Evolutionary conservation across 225 moss, liverwort and hornwort species (phyloP), one percentile per base, ranked within the genome.

Genomic region (Ulota crispa): DNA sequence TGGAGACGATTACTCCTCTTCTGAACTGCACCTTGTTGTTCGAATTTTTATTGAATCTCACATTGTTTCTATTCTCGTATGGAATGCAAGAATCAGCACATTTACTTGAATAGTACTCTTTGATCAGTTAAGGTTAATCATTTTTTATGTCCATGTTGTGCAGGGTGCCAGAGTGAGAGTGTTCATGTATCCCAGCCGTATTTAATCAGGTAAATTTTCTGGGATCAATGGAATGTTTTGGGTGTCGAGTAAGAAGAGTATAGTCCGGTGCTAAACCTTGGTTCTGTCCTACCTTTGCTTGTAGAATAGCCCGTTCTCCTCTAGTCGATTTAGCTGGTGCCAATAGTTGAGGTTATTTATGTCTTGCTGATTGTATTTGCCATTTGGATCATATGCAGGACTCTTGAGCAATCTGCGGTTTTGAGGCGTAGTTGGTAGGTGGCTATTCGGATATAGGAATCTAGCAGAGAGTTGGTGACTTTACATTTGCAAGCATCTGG

Each of bases 111-210:
- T 34, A 53, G 53, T 16, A 6, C 14, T 34, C 53, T 4, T 18
- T 52, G 77, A 66, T 36, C 53, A 19, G 18, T 3, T 0, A 52
- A 7, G 66, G 26, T 63, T 52, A 52, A 52, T 64, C 21, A 14
- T 31, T 0, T 47, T 13, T 75, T 7, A 26, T 56, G 34, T 39
- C 70, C 4, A 31, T 47, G 28, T 80, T 15, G 30, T 82, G 72
- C 90, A 95, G 95, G 95, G 95, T 81, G 95, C 90, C 41, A 88
- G 91, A 94, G 88, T 95, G 75, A 94, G 95, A 86, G 94, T 95
- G 77, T 95, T 95, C 85, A 86, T 95, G 89, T 95, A 94, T 76
- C 94, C 95, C 70, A 95, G 95, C 89, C 89, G 92, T 73, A 94
- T 95, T 73, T 95, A 75, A 89, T 32, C 85, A 85, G 87, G 87